A percentile compares a stretch with the other conserved stretches of the same genome.
Conservation (phyloP, 345 rosid genomes). For the Eucalyptus paniculata region DNA sequence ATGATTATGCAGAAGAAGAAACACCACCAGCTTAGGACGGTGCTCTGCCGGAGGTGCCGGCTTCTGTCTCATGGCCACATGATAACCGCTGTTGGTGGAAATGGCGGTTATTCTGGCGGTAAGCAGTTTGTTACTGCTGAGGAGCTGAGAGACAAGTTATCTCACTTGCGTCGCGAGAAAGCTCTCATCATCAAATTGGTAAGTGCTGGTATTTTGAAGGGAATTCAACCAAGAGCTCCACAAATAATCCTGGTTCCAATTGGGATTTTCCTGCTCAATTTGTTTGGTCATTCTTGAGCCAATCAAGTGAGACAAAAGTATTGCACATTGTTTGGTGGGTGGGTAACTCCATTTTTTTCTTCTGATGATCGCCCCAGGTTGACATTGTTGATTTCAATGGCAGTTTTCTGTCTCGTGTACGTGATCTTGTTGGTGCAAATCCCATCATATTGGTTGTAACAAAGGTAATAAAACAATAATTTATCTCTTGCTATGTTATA, state of each 20-base stretch:
- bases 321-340: neutral
- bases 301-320: neutral
- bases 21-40: constrained; percentile 82
- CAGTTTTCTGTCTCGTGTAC: constrained; percentile 82
- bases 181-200: constrained; percentile 82
- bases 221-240: neutral
- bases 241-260: neutral
- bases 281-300: neutral
- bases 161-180: constrained; percentile 67
- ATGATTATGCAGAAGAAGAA: constrained; percentile 62
- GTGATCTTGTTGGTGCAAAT: constrained; percentile 89
- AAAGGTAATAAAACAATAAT: constrained; percentile 31
- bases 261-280: neutral
- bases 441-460: constrained; percentile 86
- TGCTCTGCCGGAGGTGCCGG: constrained; percentile 84
- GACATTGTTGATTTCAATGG: constrained; percentile 96
- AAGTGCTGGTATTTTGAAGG: neutral
- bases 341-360: neutral
- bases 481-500: neutral
- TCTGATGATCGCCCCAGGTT: constrained; percentile 35
- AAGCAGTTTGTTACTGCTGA: constrained; percentile 85
- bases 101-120: constrained; percentile 92
- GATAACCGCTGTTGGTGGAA: constrained; percentile 96
- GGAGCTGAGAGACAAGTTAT: constrained; percentile 77
- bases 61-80: constrained; percentile 94